phyloP scores from a whole-genome alignment of 2,329 filamentous ascomycete species.

The Paradendryphiella salina region DNA sequence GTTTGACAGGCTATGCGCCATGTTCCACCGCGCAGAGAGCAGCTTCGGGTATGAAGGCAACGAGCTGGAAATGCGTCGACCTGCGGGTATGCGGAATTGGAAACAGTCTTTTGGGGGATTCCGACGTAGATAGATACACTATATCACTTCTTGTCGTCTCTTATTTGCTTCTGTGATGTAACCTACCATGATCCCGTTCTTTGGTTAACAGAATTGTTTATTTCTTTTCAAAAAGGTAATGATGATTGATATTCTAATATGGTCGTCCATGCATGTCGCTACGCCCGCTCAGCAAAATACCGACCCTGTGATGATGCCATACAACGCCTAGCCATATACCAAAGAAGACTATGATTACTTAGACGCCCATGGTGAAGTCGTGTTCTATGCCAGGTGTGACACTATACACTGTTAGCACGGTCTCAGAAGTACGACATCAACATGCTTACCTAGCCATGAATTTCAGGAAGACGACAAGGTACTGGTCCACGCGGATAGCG shows the following conservation, averaged over 20 bases:
- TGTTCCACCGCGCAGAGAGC: constrained; percentile 28
- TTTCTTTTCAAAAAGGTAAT: neutral
- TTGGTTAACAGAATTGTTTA: neutral
- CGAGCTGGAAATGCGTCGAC: constrained; percentile 39
- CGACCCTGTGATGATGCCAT: constrained; percentile 6
- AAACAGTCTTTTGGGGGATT: constrained; percentile 23
- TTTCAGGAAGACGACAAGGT: constrained; percentile 84
- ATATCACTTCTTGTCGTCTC: neutral
- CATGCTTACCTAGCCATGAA: constrained; percentile 58
- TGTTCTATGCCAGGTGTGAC: constrained; percentile 97
- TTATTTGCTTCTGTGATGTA: neutral
- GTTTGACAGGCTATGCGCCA: constrained; percentile 27
- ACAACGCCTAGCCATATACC: constrained; percentile 4
- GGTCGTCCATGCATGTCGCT: neutral
- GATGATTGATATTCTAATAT: constrained; percentile 1
- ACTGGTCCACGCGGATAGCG: constrained; percentile 85
- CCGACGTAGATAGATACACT: constrained; percentile 8
- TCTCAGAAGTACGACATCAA: constrained; percentile 53
- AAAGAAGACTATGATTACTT: constrained; percentile 31
- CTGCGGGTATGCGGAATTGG: constrained; percentile 41
- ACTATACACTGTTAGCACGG: constrained; percentile 62
- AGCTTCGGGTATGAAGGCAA: constrained; percentile 43
- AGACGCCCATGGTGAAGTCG: constrained; percentile 96
- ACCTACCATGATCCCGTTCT: neutral
- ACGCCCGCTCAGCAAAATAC: constrained; percentile 7